Conservation (phyloP, 345 rosid species). For the Camelina laxa region DNA sequence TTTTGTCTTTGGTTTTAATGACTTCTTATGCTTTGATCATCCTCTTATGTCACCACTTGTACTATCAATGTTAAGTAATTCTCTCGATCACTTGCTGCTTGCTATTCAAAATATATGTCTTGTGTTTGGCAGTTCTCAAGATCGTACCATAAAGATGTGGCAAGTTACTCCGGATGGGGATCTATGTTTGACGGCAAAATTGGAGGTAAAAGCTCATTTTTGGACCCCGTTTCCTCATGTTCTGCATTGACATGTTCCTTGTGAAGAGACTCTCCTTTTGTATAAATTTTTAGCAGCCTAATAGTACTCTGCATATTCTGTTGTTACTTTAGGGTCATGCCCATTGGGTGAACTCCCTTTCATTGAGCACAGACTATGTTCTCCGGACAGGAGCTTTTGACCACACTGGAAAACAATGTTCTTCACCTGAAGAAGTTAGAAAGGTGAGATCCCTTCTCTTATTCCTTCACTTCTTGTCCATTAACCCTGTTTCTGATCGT, state of each 20-base stretch:
- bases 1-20: too few relatives aligned
- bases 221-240: too few relatives aligned
- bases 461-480: not conserved
- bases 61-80: too few relatives aligned
- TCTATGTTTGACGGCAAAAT: conserved; percentile 57
- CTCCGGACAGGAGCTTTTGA: conserved; percentile 88
- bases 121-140: conserved; percentile 66
- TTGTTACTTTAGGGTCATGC: conserved; percentile 64
- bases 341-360: conserved; percentile 85
- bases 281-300: too few relatives aligned
- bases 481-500: not conserved
- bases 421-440: conserved; percentile 75
- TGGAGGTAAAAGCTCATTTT: conserved; percentile 24
- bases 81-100: not conserved
- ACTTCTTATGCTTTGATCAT: too few relatives aligned
- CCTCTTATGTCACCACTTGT: too few relatives aligned
- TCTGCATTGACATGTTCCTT: too few relatives aligned
- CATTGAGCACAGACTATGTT: conserved; percentile 78
- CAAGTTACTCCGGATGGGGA: conserved; percentile 72
- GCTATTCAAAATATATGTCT: conserved; percentile 53
- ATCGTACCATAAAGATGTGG: conserved; percentile 81
- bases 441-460: conserved; percentile 45
- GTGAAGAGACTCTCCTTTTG: not conserved
- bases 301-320: not conserved
- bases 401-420: conserved; percentile 65